Evolutionary conservation across 345 rosid species (phyloP).

Genomic region (Melaleuca alternifolia): DNA sequence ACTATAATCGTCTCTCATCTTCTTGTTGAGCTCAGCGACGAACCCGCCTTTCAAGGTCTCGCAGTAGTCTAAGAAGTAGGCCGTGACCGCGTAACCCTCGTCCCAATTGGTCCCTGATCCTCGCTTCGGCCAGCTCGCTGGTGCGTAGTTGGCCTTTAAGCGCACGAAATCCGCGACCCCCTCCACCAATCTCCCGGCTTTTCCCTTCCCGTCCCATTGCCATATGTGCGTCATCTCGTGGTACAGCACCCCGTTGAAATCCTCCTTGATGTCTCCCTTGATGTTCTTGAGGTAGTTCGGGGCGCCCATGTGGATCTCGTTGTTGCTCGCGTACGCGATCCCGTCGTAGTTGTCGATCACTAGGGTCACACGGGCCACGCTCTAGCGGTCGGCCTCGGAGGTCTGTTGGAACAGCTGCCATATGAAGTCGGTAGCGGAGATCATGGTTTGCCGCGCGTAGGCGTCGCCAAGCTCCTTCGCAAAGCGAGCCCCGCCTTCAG

Average conservation of each 20-base stretch:
- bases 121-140: conserved; percentile 45
- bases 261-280: background rate
- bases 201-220: background rate
- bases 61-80: too few species aligned
- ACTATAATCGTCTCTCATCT: too few species aligned
- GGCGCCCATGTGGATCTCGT: conserved; percentile 20
- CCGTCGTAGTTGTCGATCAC: background rate
- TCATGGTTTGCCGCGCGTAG: background rate
- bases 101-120: conserved; percentile 63
- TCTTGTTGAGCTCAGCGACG: too few species aligned
- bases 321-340: background rate
- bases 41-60: too few species aligned
- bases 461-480: background rate
- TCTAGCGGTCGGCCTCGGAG: background rate
- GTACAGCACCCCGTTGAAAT: background rate
- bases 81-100: conserved; percentile 65
- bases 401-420: too few species aligned
- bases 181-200: background rate
- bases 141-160: conserved; percentile 5
- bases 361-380: background rate
- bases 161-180: background rate
- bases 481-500: background rate
- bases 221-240: too few species aligned
- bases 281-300: background rate
- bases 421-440: background rate